Percentiles rank a stretch among this genome's conserved stretches.
phyloP scores from a whole-genome alignment of 2,329 filamentous ascomycete genomes.

The Colletotrichum orchidophilum region DNA sequence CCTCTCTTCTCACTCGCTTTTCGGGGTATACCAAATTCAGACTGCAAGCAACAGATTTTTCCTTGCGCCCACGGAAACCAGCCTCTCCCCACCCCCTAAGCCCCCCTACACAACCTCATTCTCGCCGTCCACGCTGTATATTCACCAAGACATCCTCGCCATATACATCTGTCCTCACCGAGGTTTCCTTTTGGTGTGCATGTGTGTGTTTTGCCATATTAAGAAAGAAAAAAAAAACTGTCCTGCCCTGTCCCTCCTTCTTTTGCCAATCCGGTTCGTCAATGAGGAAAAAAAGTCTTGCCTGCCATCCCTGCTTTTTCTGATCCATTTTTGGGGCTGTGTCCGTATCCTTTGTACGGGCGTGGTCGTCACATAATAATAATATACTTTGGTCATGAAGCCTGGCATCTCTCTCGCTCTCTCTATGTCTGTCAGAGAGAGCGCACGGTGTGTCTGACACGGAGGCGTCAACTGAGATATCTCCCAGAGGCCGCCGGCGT shows the following conservation, averaged over 20 bases:
- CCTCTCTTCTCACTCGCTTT: not conserved
- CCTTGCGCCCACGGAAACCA: not conserved
- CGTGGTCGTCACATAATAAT: not conserved
- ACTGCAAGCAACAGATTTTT: not conserved
- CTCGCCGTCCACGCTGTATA: not conserved
- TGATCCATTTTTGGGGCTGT: not conserved
- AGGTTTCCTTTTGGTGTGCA: not conserved
- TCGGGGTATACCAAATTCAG: conserved; percentile 11
- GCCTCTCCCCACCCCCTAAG: not conserved
- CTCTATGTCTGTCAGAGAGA: not conserved
- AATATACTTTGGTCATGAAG: not conserved
- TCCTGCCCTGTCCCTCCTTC: no score
- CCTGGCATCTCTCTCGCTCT: not conserved
- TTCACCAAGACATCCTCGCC: not conserved
- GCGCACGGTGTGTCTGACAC: not conserved
- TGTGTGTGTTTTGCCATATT: no score
- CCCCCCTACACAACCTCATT: not conserved
- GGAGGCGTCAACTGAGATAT: not conserved
- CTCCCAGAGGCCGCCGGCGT: not conserved
- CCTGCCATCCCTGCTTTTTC: not conserved
- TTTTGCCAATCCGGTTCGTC: not conserved
- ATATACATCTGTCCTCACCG: not conserved
- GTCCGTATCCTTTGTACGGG: not conserved
- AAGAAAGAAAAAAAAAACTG: not conserved
- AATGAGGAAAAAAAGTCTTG: not conserved